A percentile compares a stretch with the other conserved stretches of the same genome.
Conservation (phyloP, 2,329 filamentous ascomycete species). For the Pseudocercospora fijiensis region DNA sequence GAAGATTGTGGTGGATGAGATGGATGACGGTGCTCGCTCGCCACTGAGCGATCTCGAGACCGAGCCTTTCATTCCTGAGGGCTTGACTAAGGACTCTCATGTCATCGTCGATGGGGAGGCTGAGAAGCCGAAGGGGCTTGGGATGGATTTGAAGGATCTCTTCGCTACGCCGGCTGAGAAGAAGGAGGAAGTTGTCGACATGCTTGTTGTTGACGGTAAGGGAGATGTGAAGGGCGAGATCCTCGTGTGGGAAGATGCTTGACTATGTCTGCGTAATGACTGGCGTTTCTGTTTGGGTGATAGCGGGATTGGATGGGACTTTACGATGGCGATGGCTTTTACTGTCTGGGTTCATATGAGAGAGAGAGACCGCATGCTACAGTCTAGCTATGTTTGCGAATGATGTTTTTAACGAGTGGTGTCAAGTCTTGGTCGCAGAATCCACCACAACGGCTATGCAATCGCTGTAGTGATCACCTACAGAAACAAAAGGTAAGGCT, state of each 20-base stretch:
- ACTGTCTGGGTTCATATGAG: neutral
- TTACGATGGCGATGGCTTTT: slow-evolving; percentile 5
- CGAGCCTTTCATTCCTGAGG: slow-evolving; percentile 38
- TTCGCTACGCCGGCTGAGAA: slow-evolving; percentile 11
- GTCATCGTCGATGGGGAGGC: slow-evolving; percentile 18
- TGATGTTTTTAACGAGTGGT: neutral
- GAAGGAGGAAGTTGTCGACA: slow-evolving; percentile 6
- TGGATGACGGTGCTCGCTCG: slow-evolving; percentile 39
- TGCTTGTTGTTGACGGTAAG: slow-evolving; percentile 14
- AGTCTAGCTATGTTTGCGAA: slow-evolving; percentile 2
- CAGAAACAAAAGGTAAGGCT: neutral
- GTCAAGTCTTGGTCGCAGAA: neutral
- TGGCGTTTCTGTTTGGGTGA: neutral
- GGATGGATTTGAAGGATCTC: slow-evolving; percentile 15
- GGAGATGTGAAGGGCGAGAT: slow-evolving; percentile 29
- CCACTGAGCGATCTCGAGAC: slow-evolving; percentile 40
- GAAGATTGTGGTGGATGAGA: slow-evolving; percentile 35
- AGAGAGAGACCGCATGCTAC: neutral
- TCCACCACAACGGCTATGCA: neutral
- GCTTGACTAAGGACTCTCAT: slow-evolving; percentile 35
- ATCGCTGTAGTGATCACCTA: neutral
- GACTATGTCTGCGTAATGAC: neutral
- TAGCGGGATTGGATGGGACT: neutral
- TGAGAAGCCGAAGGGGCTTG: slow-evolving; percentile 21
- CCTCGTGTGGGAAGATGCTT: slow-evolving; percentile 33